These are phyloP conservation scores for Schwanniomyces sp. DNA, from an alignment of 805 yeast species.

Conservation along the genomic window DNA sequence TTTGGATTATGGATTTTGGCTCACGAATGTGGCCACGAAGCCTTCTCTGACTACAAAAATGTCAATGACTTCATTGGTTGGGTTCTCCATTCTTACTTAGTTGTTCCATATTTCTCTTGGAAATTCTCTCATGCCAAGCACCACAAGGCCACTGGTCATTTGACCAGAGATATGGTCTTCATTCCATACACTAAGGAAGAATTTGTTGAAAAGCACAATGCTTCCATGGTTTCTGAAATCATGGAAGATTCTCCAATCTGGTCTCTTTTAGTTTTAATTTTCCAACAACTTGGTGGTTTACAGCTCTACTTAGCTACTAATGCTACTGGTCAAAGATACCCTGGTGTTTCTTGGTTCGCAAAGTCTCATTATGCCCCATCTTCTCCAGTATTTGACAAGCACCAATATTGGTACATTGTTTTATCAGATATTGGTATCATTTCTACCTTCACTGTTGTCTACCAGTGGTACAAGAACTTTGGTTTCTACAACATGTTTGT, in stretches of 20 bases:
- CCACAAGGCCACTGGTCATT: conserved; percentile 64
- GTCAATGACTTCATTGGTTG: conserved; percentile 61
- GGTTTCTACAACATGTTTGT: conserved; percentile 52
- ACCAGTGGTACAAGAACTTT: conserved; percentile 49
- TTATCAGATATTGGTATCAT: conserved; percentile 58
- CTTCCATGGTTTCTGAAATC: conserved; percentile 41
- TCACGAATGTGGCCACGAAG: conserved; percentile 66
- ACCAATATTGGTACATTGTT: conserved; percentile 55
- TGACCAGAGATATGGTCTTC: conserved; percentile 60
- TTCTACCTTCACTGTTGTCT: conserved; percentile 43
- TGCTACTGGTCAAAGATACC: conserved; percentile 53
- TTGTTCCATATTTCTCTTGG: conserved; percentile 66
- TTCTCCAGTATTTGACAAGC: conserved; percentile 53
- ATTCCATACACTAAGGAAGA: conserved; percentile 54
- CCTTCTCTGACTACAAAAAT: conserved; percentile 53
- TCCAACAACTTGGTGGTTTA: conserved; percentile 60
- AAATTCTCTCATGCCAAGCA: conserved; percentile 60
- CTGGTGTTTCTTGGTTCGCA: conserved; percentile 40
- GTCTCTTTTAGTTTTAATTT: conserved; percentile 40
- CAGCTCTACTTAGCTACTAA: conserved; percentile 50
- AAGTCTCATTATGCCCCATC: conserved; percentile 56
- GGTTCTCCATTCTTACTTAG: conserved; percentile 56
- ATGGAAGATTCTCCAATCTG: conserved; percentile 57
- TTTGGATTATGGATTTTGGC: conserved; percentile 64
- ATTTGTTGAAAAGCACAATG: conserved; percentile 31